Percentiles rank a stretch among this genome's conserved stretches.
Conservation (phyloP, 2,329 filamentous ascomycete genomes). For the Tolypocladium endophyticum region DNA sequence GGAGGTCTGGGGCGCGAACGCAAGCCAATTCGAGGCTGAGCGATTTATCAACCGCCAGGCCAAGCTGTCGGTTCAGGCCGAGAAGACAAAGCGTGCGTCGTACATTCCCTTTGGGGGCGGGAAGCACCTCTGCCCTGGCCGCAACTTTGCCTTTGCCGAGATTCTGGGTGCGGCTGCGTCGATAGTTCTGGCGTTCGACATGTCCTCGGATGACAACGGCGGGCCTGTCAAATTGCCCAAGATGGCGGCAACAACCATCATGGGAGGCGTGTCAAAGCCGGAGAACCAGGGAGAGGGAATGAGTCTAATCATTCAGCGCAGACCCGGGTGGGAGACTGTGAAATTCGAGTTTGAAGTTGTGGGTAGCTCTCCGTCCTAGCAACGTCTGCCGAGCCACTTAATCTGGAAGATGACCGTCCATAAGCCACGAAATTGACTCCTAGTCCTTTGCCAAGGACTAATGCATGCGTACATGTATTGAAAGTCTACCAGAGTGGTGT, state of each 20-base stretch:
- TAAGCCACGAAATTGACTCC: no score
- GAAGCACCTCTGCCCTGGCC: neutral
- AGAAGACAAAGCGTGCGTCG: neutral
- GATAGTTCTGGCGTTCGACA: neutral
- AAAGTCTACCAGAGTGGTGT: neutral
- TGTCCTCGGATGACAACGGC: neutral
- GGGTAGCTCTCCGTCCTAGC: neutral
- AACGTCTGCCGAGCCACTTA: no score
- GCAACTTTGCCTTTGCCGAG: neutral
- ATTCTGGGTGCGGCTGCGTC: neutral
- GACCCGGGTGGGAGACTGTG: slow-evolving; percentile 13
- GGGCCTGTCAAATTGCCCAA: neutral
- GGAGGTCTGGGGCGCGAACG: neutral
- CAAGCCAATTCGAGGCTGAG: neutral
- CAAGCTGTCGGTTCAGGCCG: neutral
- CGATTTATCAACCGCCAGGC: neutral
- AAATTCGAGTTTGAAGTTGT: slow-evolving; percentile 4
- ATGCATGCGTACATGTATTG: no score
- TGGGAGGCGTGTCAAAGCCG: neutral
- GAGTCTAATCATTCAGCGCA: neutral
- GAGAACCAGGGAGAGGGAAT: neutral
- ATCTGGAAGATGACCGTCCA: no score
- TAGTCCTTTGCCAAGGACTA: no score
- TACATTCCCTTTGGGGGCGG: neutral
- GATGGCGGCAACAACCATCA: neutral